phyloP scores from a whole-genome alignment of 441 rosid species.

The Kokia cookei region DNA sequence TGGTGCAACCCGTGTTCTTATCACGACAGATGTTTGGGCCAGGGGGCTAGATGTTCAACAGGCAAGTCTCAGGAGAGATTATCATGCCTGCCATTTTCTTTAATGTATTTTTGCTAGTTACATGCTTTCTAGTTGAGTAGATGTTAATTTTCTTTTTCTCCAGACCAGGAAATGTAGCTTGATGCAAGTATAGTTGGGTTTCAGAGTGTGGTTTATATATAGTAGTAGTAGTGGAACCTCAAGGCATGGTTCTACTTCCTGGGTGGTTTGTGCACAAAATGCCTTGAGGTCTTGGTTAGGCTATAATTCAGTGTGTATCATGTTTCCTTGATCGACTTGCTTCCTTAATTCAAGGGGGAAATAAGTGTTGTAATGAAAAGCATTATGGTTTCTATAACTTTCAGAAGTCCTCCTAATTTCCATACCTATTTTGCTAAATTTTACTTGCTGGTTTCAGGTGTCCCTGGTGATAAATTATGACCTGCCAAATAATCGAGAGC shows the following conservation, averaged over 20 bases:
- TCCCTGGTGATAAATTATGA: conserved; percentile 93
- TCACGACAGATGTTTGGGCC: conserved; percentile 99
- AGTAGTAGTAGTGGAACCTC: neutral
- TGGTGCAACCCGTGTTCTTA: conserved; percentile 83
- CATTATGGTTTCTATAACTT: neutral
- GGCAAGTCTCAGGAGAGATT: conserved; percentile 32
- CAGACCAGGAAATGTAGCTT: neutral
- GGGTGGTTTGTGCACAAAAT: neutral
- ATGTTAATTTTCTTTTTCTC: neutral
- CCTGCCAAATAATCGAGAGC: conserved; percentile 95
- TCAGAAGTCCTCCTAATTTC: neutral
- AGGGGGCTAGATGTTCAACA: conserved; percentile 96
- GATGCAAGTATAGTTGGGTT: neutral
- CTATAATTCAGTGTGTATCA: neutral
- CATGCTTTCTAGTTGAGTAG: neutral
- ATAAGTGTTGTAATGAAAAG: no score
- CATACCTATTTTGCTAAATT: neutral
- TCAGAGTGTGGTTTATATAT: neutral
- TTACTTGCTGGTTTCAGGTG: conserved; percentile 38
- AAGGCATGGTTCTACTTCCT: neutral
- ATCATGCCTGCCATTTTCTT: neutral
- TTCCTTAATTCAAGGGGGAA: neutral
- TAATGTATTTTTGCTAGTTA: neutral
- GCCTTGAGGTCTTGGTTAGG: neutral
- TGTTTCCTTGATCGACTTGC: neutral